Evolutionary conservation across 768 basidiomycete species (phyloP), one percentile per base, ranked within the genome.

Genomic region (Phanerochaete carnosa): DNA sequence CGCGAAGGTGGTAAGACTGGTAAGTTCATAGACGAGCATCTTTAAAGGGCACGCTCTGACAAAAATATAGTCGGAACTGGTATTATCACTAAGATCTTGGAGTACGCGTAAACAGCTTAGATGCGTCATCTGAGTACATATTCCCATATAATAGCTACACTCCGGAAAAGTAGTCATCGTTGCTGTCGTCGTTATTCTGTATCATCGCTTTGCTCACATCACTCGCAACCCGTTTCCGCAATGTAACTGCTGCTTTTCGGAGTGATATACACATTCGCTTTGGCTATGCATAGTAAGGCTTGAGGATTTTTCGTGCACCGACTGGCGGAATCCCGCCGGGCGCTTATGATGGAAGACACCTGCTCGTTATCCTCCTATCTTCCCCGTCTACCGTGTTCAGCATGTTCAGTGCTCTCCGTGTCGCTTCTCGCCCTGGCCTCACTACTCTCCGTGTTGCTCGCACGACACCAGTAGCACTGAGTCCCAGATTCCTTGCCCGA

Each of bases 1-100:
- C 89, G 95, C 66, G 95, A 97, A 75, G 95, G 94, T 65, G 92
- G 94, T 70, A 95, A 87, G 79, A 98, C 96, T 11, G 83, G 92
- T 93, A 68, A 76, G 87, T 72, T 29, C 8, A 16, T 26, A 51
- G 25, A 13, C 3, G 2, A 19, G 32, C 29, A 1, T 19, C n/a
- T 13, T 33, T n/a, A 19, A 52, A 19, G n/a, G n/a, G n/a, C 51
- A 43, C 23, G n/a, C 19, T n/a, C 37, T 57, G 35, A 66, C 55
- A 30, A 50, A 15, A 60, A 45, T 28, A 30, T 64, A 93, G 92
- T 98, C 70, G 95, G 94, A 59, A 98, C 96, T 63, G 96, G 96
- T 68, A 86, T 98, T 67, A 87, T 97, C 63, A 94, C 92, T 64
- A 92, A 94, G 76, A 84, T 95, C 64, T 70, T 94, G 59, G 79